Conservation (phyloP, 352 stramenopile genomes). For the Hyaloperonospora arabidopsidis region DNA sequence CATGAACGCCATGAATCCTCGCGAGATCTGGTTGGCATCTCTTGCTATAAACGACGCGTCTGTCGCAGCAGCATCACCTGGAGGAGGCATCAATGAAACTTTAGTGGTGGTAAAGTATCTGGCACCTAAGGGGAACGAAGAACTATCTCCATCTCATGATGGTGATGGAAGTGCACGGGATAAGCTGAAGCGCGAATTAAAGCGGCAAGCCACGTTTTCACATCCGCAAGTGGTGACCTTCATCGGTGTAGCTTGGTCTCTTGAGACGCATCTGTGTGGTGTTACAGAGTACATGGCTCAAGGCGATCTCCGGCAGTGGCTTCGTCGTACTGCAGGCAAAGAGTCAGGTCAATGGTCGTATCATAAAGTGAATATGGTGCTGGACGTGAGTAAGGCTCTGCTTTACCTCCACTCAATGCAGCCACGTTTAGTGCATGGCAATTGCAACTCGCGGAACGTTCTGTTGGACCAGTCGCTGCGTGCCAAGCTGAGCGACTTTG, state of each 20-base stretch:
- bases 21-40: conserved; percentile 57
- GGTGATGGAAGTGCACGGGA: conserved; percentile 16
- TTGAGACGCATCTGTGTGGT: conserved; percentile 52
- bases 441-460: conserved; percentile 63
- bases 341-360: conserved; percentile 44
- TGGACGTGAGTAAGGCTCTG: conserved; percentile 55
- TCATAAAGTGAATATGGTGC: conserved; percentile 50
- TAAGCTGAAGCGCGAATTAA: conserved; percentile 61
- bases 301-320: conserved; percentile 61
- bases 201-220: conserved; percentile 45
- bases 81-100: conserved; percentile 23
- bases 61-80: conserved; percentile 14
- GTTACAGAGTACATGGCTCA: conserved; percentile 69
- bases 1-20: conserved; percentile 24
- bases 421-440: conserved; percentile 45
- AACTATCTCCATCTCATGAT: conserved; percentile 10
- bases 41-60: conserved; percentile 20
- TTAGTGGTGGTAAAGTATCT: conserved; percentile 57
- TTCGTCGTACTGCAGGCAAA: conserved; percentile 38
- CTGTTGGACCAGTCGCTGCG: conserved; percentile 46
- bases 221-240: conserved; percentile 65
- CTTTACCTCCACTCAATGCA: conserved; percentile 64
- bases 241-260: conserved; percentile 63
- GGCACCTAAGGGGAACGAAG: conserved; percentile 25
- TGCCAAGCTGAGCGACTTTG: conserved; percentile 66